Evolutionary conservation across 1,139 yeast species (phyloP).

Genomic region (Debaryomyces nepalensis): DNA sequence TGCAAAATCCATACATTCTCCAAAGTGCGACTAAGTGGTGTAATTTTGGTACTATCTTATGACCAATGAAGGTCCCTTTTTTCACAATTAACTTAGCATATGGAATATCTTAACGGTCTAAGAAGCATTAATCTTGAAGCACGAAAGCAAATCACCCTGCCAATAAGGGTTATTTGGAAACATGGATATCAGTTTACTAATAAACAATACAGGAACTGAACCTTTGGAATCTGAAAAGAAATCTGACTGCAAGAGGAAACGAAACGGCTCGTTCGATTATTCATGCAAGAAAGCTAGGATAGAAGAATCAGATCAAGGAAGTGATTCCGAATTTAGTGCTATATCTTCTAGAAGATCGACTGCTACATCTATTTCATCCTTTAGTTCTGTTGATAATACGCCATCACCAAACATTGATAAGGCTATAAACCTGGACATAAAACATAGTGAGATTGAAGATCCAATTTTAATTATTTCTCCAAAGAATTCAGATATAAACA

Average conservation of each 20-base stretch:
- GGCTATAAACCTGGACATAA: not conserved
- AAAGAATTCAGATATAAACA: constrained; percentile 4
- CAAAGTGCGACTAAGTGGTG: constrained; percentile 13
- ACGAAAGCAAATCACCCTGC: not conserved
- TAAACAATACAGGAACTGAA: constrained; percentile 3
- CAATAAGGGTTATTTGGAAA: constrained; percentile 2
- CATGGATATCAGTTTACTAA: constrained; percentile 7
- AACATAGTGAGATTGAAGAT: not conserved
- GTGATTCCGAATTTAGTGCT: constrained; percentile 6
- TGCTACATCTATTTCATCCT: constrained; percentile 12
- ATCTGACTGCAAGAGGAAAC: not conserved
- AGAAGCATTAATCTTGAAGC: too few relatives aligned
- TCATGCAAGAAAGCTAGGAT: constrained; percentile 7
- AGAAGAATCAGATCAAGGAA: constrained; percentile 5
- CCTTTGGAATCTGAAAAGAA: not conserved
- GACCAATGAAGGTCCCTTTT: constrained; percentile 14
- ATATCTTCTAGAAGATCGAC: constrained; percentile 15
- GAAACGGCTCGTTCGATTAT: not conserved
- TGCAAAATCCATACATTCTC: constrained; percentile 15
- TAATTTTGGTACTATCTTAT: constrained; percentile 16
- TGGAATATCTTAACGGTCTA: not conserved
- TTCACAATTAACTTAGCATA: not conserved
- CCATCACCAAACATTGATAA: not conserved
- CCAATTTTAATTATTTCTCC: not conserved
- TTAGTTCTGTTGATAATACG: constrained; percentile 10